phyloP scores from a whole-genome alignment of 2,329 filamentous ascomycete genomes.

The Arachnomyces sp. region DNA sequence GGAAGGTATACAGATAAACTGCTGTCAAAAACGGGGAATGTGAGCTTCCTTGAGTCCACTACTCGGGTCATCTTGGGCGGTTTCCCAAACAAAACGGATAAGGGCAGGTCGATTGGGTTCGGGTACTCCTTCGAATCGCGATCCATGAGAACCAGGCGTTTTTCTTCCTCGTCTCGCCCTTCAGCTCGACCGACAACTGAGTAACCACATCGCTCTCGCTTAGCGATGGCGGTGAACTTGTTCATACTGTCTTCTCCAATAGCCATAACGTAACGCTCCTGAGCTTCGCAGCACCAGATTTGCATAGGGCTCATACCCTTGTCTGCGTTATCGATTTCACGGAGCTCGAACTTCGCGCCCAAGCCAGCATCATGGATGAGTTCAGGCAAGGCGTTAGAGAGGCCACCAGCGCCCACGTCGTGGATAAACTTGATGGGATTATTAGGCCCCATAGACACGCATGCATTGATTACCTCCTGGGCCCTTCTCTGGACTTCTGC shows the following conservation, averaged over 20 bases:
- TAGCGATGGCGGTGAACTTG: conserved; percentile 57
- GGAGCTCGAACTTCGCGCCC: conserved; percentile 87
- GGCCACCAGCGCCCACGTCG: conserved; percentile 88
- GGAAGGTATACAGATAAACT: conserved; percentile 60
- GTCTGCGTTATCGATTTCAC: conserved; percentile 85
- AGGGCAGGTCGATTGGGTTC: conserved; percentile 77
- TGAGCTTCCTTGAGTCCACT: conserved; percentile 61
- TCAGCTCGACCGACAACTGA: conserved; percentile 79
- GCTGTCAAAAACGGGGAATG: conserved; percentile 64
- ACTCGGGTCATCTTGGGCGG: conserved; percentile 70
- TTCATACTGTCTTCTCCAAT: conserved; percentile 75
- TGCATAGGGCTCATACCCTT: conserved; percentile 88
- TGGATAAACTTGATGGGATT: conserved; percentile 96
- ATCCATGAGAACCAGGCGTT: conserved; percentile 72
- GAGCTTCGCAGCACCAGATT: conserved; percentile 96
- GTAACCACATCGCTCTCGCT: conserved; percentile 82
- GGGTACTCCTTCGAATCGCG: conserved; percentile 66
- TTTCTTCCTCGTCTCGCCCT: conserved; percentile 54
- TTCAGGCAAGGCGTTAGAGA: conserved; percentile 77
- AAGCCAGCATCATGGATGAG: conserved; percentile 85
- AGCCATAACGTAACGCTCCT: conserved; percentile 90
- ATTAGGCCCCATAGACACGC: conserved; percentile 69
- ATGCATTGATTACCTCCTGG: conserved; percentile 97
- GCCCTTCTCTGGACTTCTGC: conserved; percentile 91
- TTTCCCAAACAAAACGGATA: conserved; percentile 81